Evolutionary conservation across 108 stramenopile genomes (phyloP).

Genomic region (Fragilariopsis cylindrus): DNA sequence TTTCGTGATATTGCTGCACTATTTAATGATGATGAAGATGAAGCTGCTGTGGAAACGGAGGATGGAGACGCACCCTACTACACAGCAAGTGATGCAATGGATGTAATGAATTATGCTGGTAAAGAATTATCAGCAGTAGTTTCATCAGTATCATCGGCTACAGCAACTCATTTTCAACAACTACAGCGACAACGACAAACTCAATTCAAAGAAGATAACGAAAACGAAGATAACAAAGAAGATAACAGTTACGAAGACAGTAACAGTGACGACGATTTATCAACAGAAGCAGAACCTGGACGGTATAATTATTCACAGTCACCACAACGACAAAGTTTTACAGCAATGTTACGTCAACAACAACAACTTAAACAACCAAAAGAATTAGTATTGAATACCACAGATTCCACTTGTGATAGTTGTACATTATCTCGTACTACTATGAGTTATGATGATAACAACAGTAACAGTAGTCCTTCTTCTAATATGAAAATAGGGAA

Average conservation of each 20-base stretch:
- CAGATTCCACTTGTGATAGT: conserved; percentile 8
- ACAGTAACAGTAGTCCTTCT: too few relatives aligned
- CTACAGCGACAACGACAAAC: background rate
- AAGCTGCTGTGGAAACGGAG: too few relatives aligned
- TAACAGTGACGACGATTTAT: background rate
- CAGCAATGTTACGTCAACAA: background rate
- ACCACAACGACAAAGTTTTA: background rate
- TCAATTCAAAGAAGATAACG: too few relatives aligned
- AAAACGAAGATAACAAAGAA: background rate
- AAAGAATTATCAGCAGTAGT: background rate
- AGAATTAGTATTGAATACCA: conserved; percentile 2
- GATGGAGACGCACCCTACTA: too few relatives aligned
- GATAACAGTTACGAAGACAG: background rate
- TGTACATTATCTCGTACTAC: conserved; percentile 2
- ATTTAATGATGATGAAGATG: background rate
- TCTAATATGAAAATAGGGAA: too few relatives aligned
- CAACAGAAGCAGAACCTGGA: conserved; percentile 8
- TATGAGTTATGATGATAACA: background rate
- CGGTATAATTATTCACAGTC: background rate
- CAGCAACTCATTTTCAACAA: background rate
- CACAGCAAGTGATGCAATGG: too few relatives aligned
- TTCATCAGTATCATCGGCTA: background rate
- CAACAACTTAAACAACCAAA: conserved; percentile 8
- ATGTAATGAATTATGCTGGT: too few relatives aligned
- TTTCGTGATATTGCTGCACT: conserved; percentile 9